Conservation (phyloP, 768 basidiomycete genomes). For the Tricholoma furcatifolium region DNA sequence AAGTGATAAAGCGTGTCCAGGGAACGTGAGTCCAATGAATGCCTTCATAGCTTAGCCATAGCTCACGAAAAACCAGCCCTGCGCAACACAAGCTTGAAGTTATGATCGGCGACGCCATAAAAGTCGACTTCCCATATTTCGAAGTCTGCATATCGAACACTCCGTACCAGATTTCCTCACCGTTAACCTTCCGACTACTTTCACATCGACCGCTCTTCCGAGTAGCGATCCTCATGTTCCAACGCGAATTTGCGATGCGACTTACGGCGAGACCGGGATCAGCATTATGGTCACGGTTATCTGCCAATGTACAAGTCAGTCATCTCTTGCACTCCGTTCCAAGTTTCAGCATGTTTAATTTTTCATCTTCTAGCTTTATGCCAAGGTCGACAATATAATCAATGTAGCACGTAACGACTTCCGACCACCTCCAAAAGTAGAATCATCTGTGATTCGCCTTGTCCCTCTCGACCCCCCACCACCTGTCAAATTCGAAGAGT, state of each 20-base stretch:
- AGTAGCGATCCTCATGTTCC: constrained; percentile 98
- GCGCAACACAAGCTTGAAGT: constrained; percentile 95
- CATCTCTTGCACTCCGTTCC: neutral
- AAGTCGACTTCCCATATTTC: constrained; percentile 96
- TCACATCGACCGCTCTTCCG: constrained; percentile 95
- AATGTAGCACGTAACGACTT: constrained; percentile 98
- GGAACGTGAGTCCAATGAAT: constrained; percentile 75
- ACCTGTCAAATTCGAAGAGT: constrained; percentile 94
- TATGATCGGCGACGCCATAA: constrained; percentile 96
- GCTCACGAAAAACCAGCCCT: constrained; percentile 51
- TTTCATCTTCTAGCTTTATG: constrained; percentile 57
- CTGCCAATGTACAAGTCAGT: constrained; percentile 85
- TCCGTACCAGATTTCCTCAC: constrained; percentile 98
- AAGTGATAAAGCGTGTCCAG: constrained; percentile 94
- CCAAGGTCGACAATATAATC: constrained; percentile 95
- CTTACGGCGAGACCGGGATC: constrained; percentile 85
- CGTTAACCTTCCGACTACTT: constrained; percentile 93
- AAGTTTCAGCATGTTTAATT: neutral
- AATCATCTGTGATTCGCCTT: constrained; percentile 88
- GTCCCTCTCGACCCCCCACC: constrained; percentile 94
- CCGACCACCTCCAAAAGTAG: constrained; percentile 92
- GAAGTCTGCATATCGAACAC: constrained; percentile 99
- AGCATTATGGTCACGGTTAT: constrained; percentile 88
- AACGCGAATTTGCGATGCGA: constrained; percentile 95
- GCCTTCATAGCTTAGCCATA: neutral